Evolutionary conservation across 495 filamentous ascomycete genomes (phyloP).

Genomic region (Tuber borchii): DNA sequence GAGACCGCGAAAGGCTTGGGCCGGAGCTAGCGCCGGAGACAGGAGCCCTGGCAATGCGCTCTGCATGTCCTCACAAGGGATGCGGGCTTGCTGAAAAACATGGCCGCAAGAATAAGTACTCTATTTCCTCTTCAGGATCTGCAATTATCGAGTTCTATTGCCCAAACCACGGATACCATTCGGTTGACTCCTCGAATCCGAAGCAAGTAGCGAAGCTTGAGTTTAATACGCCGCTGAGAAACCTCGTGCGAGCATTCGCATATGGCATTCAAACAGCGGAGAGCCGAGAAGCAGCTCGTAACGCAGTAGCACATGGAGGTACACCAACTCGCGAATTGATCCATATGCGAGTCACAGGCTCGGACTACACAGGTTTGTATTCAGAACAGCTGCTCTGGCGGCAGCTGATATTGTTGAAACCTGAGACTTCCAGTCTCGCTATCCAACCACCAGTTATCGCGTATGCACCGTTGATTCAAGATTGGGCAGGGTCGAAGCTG

Average conservation of each 20-base stretch:
- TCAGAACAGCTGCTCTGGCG: constrained; percentile 38
- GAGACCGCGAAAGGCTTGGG: constrained; percentile 22
- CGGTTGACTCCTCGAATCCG: constrained; percentile 14
- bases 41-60: constrained; percentile 36
- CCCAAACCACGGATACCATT: constrained; percentile 25
- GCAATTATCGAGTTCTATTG: constrained; percentile 28
- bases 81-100: constrained; percentile 41
- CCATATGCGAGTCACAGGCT: constrained; percentile 38
- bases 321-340: constrained; percentile 6
- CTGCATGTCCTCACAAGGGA: constrained; percentile 30
- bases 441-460: constrained; percentile 12
- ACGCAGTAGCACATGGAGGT: neutral
- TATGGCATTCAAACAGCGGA: constrained; percentile 6
- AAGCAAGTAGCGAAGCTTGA: constrained; percentile 31
- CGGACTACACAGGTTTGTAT: constrained; percentile 42
- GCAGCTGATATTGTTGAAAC: constrained; percentile 2
- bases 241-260: constrained; percentile 21
- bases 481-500: constrained; percentile 43
- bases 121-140: neutral
- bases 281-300: neutral
- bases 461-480: constrained; percentile 41
- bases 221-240: constrained; percentile 39
- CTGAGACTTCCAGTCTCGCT: constrained; percentile 19
- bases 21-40: constrained; percentile 37
- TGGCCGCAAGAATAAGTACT: constrained; percentile 32